These are phyloP conservation scores for Eucalyptus coolabah DNA, from an alignment of 345 rosid species.

Conservation along the genomic window DNA sequence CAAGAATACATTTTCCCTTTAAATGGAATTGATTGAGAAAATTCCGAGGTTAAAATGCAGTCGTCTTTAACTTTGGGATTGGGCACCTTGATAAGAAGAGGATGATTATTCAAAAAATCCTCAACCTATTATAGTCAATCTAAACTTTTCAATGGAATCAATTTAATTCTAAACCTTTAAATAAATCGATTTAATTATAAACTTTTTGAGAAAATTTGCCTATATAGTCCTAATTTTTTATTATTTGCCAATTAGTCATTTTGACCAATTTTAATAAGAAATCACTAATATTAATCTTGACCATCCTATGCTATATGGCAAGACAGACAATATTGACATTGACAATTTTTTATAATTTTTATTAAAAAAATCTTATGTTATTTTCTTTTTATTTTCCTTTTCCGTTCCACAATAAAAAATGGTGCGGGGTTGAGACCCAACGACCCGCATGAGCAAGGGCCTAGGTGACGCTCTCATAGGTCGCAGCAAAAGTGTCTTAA, in stretches of 20 bases:
- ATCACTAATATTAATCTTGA: no score
- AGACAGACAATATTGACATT: fast-evolving
- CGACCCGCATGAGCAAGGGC: background rate
- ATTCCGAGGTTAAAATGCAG: background rate
- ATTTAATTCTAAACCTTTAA: no score
- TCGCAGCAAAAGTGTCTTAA: background rate
- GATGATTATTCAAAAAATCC: background rate
- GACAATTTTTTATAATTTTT: no score
- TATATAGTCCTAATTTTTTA: background rate
- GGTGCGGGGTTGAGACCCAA: no score
- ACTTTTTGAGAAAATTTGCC: no score
- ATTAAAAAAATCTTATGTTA: no score
- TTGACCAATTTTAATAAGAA: no score
- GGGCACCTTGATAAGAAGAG: background rate
- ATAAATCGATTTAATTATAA: no score
- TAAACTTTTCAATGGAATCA: no score
- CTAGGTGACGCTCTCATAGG: background rate
- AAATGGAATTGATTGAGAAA: background rate
- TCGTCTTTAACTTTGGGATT: background rate
- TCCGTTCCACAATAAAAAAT: background rate
- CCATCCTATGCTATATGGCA: background rate
- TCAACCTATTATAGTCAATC: no score
- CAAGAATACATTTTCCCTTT: background rate
- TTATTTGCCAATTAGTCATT: no score
- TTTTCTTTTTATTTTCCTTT: no score